Base-by-base conservation (phyloP, 208 protist genomes). In the Trypanosoma cruzi region DNA sequence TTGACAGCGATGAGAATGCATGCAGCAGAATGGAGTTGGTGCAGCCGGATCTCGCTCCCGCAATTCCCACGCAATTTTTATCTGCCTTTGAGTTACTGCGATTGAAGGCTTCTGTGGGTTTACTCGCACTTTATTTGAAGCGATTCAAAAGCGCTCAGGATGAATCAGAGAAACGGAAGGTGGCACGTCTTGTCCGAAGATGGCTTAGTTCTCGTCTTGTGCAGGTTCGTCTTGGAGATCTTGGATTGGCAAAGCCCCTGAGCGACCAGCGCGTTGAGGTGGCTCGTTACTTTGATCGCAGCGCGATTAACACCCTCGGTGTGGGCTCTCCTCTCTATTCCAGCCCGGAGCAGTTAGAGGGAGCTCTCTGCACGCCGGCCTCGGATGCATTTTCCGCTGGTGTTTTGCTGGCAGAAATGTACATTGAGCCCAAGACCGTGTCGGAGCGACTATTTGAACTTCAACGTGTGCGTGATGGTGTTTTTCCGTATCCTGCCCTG, bases 241-340 rank as follows among this genome's bases (percentile, higher is more conserved):
- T 96, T 73, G 88, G 91, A 0, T 61, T 96, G 6, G 81, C 88
- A 0, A 96, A 94, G 77, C 37, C 64, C 1, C 44, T 82, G 18
- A 36, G 44, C 11, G 66, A 77, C 34, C 77, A 86, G 56, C 58
- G 58, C 26, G n/a, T 86, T 6, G 73, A 79, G 14, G 63, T 81
- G 2, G 71, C 78, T 16, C 66, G 70, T 26, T 81, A 81, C 55
- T 84, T 80, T 32, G 67, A 76, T 44, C 69, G 73, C 40, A 89
- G 73, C 56, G 68, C 64, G 24, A 69, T 78, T 18, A 89, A 94
- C 77, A 96, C 91, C 2, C 52, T 80, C 10, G 91, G 91, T 7
- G 81, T 88, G n/a, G 91, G 91, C 71, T 93, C 91, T 0, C 86
- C 91, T 5, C 77, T 96, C 49, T 96, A 96, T 77, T 84, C 87